These are phyloP conservation scores for Solanum bulbocastanum DNA, from an alignment of 257 asterid genomes.

Conservation along the genomic window DNA sequence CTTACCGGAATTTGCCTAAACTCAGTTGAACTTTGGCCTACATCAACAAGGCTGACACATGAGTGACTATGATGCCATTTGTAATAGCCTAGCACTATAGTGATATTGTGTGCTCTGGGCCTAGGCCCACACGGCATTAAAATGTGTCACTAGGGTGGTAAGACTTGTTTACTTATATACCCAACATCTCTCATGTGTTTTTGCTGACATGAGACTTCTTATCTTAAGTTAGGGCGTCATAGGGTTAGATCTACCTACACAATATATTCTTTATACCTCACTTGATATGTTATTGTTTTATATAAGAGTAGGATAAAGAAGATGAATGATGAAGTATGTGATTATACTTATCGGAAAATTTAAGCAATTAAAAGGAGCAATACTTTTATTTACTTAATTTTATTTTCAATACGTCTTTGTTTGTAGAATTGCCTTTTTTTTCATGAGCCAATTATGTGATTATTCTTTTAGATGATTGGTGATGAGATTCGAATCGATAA, in stretches of 20 bases:
- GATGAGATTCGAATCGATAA: not conserved
- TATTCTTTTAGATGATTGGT: not conserved
- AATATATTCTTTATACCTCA: not conserved
- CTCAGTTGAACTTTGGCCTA: too few species aligned
- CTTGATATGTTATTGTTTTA: not conserved
- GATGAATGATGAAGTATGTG: not conserved
- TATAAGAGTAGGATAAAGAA: not conserved
- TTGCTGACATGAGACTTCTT: too few species aligned
- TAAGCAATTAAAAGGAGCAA: not conserved
- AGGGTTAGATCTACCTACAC: not conserved
- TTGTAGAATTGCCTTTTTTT: not conserved
- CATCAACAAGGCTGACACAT: not conserved
- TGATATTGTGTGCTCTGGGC: not conserved
- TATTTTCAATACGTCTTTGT: not conserved
- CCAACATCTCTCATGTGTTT: not conserved
- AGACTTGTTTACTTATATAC: not conserved
- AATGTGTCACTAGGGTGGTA: not conserved
- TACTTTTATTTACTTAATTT: not conserved
- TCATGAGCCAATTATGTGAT: not conserved
- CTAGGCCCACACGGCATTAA: not conserved
- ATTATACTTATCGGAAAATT: not conserved
- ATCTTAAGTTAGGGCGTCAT: too few species aligned
- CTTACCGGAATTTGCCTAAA: too few species aligned
- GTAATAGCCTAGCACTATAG: too few species aligned
- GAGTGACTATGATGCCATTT: not conserved